Base-by-base conservation (phyloP, 2,329 filamentous ascomycete species). In the Bipolaris cookei region DNA sequence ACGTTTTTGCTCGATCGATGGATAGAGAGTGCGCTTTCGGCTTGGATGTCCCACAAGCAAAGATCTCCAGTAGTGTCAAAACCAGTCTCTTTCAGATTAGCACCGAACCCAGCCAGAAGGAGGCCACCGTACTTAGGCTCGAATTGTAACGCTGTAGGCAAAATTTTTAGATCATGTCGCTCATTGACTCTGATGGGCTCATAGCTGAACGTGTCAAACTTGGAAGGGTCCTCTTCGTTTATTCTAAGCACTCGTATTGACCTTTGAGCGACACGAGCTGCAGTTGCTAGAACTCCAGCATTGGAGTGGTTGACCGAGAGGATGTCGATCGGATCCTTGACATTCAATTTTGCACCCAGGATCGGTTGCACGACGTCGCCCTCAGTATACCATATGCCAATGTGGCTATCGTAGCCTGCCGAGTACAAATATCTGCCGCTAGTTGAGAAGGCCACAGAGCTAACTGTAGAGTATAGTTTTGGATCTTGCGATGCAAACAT, bases 391-490 rank as follows among this genome's bases (percentile, higher is more conserved):
- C 78, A 81, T 4, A 76, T 63, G 28, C 74, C 68, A 4, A 86
- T 77, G 1, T 78, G 80, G 2, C 78, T 71, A 54, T 88, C 85
- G 54, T 83, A 85, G 3, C 85, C 84, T 1, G 83, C 80, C 1
- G 83, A 84, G 59, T 80, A 84, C 46, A 86, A 76, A 1, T 69
- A 69, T 6, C 77, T 66, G 1, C 78, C 79, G 53, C 78, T 76
- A 0, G 73, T 69, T 0, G 80, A 79, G 74, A 86, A 88, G 4
- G 79, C 79, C 7, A 86, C 79, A 6, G 80, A 78, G 7, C 81
- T 82, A 1, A 88, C 81, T 11, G 83, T 87, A 63, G 81, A 82
- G 63, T 84, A 88, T 0, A 88, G 70, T 14, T 80, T 77, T 1
- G 77, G 72, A 61, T 86, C 84, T 59, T 82, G 80, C 1, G 80